Evolutionary conservation across 2,329 filamentous ascomycete genomes (phyloP).

Genomic region (Colletotrichum filicis): DNA sequence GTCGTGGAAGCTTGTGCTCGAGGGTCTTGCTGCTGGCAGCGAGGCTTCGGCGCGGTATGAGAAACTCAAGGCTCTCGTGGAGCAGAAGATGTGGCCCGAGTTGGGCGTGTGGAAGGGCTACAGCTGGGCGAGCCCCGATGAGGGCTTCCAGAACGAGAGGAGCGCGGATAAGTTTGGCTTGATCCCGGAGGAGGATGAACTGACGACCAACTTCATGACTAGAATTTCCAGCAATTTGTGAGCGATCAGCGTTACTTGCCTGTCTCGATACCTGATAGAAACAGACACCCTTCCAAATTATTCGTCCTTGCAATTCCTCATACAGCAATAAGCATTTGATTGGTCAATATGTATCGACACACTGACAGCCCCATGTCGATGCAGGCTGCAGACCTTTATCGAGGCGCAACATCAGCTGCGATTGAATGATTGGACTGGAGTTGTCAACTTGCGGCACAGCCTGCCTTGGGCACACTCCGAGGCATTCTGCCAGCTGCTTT

Average conservation of each 20-base stretch:
- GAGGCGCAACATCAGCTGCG: background rate
- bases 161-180: conserved; percentile 21
- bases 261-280: background rate
- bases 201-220: conserved; percentile 20
- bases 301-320: too few species aligned
- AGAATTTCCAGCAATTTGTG: conserved; percentile 17
- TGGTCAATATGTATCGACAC: too few species aligned
- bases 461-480: background rate
- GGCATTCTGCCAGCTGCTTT: background rate
- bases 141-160: conserved; percentile 53
- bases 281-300: too few species aligned
- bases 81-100: conserved; percentile 62
- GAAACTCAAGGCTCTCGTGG: conserved; percentile 47
- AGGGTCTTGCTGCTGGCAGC: conserved; percentile 49
- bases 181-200: conserved; percentile 20
- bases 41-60: conserved; percentile 43
- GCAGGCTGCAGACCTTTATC: too few species aligned
- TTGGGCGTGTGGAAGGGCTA: conserved; percentile 73
- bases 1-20: conserved; percentile 66
- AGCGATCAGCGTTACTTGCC: background rate
- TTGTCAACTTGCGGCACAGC: background rate
- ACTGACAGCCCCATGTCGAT: too few species aligned
- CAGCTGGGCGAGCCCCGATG: conserved; percentile 70
- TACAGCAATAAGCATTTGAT: too few species aligned
- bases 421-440: background rate